Conservation (phyloP, 768 basidiomycete species). For the Lentinus tigrinus region DNA sequence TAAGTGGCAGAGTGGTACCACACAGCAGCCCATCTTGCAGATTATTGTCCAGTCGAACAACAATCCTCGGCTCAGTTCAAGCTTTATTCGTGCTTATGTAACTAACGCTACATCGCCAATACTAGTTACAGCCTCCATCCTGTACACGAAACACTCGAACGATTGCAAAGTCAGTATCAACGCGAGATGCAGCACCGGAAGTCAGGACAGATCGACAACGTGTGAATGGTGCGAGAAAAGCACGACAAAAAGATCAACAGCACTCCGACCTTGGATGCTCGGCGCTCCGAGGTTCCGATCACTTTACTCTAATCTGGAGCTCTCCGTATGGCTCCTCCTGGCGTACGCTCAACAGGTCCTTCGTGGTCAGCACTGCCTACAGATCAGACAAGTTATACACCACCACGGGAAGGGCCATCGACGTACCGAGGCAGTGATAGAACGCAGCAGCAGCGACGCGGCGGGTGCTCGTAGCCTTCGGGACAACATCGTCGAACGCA, state of each 20-base stretch:
- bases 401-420: neutral
- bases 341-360: constrained; percentile 59
- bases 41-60: neutral
- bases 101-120: neutral
- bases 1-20: constrained; percentile 14
- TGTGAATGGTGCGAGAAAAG: neutral
- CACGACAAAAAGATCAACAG: neutral
- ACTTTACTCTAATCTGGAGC: constrained; percentile 43
- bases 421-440: constrained; percentile 79
- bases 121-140: neutral
- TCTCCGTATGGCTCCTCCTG: constrained; percentile 62
- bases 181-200: neutral
- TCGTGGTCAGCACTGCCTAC: constrained; percentile 68
- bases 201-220: neutral
- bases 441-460: constrained; percentile 82
- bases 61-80: neutral
- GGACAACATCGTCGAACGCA: constrained; percentile 66
- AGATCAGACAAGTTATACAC: neutral
- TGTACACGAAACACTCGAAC: neutral
- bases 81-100: neutral
- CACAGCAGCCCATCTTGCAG: constrained; percentile 4
- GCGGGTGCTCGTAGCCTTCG: constrained; percentile 61
- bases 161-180: neutral
- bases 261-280: too few species aligned
- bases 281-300: constrained; percentile 8